These are phyloP conservation scores for Bigelowiella natans DNA, from an alignment of 78 protist species.

Conservation along the genomic window DNA sequence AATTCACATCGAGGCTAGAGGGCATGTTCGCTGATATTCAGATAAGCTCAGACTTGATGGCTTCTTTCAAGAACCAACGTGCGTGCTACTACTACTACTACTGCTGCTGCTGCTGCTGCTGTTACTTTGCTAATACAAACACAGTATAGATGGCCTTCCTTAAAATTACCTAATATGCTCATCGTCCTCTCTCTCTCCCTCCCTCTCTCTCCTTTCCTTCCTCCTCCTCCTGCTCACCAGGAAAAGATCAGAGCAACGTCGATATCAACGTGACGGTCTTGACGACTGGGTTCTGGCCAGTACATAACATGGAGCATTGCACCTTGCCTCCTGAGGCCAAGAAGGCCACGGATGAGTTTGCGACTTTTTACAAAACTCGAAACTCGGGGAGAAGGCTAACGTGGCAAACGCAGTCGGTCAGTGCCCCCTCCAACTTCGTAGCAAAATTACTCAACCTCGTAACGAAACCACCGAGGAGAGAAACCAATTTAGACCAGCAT, in stretches of 20 bases:
- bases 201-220: too few species aligned
- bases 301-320: neutral
- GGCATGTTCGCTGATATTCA: conserved; percentile 13
- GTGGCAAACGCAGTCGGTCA: neutral
- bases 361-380: neutral
- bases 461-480: too few species aligned
- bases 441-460: too few species aligned
- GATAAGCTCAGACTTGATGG: neutral
- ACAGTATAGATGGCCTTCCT: too few species aligned
- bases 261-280: neutral
- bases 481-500: too few species aligned
- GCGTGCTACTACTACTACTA: neutral
- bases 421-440: too few species aligned
- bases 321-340: neutral
- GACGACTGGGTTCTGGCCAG: conserved; percentile 7
- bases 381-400: neutral
- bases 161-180: too few species aligned
- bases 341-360: neutral
- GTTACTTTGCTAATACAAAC: neutral
- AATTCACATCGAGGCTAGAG: conserved; percentile 12
- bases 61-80: neutral
- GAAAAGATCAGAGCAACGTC: too few species aligned
- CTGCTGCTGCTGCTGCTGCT: neutral
- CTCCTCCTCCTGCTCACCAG: too few species aligned
- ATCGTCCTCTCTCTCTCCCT: too few species aligned